These are phyloP conservation scores for Tremellales sp. DNA, from an alignment of 1,284 basidiomycete species.

Conservation along the genomic window DNA sequence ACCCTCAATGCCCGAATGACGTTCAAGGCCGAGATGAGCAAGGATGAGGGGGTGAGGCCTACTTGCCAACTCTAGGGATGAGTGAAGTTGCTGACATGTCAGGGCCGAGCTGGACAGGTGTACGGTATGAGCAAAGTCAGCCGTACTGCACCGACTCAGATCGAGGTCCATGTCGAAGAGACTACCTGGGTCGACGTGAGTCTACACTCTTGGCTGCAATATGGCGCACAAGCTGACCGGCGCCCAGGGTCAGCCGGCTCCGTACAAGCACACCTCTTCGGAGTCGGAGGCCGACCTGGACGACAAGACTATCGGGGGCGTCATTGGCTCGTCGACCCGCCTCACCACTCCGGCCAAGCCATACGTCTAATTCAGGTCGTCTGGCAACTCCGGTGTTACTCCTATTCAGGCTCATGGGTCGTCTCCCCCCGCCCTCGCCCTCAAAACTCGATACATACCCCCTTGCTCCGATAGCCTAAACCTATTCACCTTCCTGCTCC, in stretches of 20 bases:
- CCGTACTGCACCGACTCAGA: background rate
- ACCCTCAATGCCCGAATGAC: slow-evolving; percentile 19
- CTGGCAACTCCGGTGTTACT: no score
- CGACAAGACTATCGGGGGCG: background rate
- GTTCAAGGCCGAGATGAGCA: slow-evolving; percentile 5
- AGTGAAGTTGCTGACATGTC: background rate
- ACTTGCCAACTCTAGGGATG: background rate
- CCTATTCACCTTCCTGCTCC: no score
- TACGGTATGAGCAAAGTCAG: slow-evolving; percentile 10
- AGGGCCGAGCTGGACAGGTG: slow-evolving; percentile 8
- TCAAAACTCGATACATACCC: no score
- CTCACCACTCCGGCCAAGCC: background rate
- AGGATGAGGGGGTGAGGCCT: background rate
- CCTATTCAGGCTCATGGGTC: no score
- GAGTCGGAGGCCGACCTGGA: background rate
- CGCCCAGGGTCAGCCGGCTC: background rate
- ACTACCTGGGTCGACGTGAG: slow-evolving; percentile 21
- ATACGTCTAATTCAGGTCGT: no score
- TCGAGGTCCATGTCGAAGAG: slow-evolving; percentile 25
- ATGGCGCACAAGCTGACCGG: background rate
- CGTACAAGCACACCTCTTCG: no score
- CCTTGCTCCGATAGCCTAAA: no score
- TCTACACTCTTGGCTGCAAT: background rate
- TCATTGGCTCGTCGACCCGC: background rate
- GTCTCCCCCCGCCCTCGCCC: no score